A percentile compares a stretch with the other conserved stretches of the same genome.
phyloP scores from a whole-genome alignment of 1,139 yeast genomes.

The Torulaspora pretoriensis region DNA sequence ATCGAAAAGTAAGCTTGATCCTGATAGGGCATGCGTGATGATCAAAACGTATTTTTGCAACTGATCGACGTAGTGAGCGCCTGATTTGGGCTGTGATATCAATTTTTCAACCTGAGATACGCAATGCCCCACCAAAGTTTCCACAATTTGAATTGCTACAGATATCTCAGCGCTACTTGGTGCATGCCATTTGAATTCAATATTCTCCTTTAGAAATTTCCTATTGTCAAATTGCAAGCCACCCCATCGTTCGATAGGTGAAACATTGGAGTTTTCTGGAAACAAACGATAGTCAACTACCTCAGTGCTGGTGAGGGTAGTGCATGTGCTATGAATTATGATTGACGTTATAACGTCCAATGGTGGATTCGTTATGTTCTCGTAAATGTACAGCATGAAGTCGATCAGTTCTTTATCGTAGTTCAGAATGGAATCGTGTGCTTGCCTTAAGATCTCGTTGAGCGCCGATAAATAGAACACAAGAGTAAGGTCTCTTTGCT shows the following conservation, averaged over 20 bases:
- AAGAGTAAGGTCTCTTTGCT: constrained; percentile 73
- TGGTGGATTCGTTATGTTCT: constrained; percentile 67
- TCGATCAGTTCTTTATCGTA: constrained; percentile 47
- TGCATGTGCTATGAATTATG: constrained; percentile 62
- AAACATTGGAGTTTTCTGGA: constrained; percentile 38
- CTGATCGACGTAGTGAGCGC: constrained; percentile 41
- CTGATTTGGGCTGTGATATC: constrained; percentile 33
- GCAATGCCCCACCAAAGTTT: constrained; percentile 45
- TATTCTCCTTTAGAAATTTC: constrained; percentile 42
- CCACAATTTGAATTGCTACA: constrained; percentile 60
- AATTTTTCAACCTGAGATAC: constrained; percentile 43
- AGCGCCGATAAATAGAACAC: constrained; percentile 70
- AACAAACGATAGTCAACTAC: constrained; percentile 54
- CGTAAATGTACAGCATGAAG: constrained; percentile 51
- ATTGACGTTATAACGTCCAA: constrained; percentile 42
- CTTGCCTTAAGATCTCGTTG: constrained; percentile 68
- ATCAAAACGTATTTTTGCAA: constrained; percentile 54
- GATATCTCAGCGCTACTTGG: constrained; percentile 57
- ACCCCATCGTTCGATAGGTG: constrained; percentile 62
- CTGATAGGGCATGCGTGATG: constrained; percentile 62
- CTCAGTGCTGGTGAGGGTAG: constrained; percentile 59
- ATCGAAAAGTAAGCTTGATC: constrained; percentile 72
- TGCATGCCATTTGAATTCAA: constrained; percentile 68
- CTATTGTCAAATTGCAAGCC: constrained; percentile 55
- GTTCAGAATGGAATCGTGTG: constrained; percentile 49